Base-by-base conservation (phyloP, 306 rosid species). In the Acacia crassicarpa region DNA sequence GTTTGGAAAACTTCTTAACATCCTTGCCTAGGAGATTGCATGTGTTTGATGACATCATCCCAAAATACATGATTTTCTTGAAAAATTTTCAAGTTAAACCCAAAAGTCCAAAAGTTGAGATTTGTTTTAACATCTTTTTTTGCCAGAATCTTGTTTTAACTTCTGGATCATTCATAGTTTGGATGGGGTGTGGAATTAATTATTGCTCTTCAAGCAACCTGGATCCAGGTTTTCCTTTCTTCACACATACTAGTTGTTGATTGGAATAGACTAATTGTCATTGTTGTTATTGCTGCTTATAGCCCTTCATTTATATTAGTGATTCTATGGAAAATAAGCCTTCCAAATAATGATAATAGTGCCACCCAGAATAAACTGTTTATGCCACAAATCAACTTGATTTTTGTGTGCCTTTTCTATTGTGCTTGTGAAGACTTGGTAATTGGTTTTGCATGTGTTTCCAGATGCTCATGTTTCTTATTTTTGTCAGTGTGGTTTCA, bases 401-500 rank as follows among this genome's bases (percentile, higher is more conserved):
- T 2, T 14, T 23, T 58, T 58, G 65, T 58, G 2, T 58, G 65
- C 65, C 32, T 61, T 11, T 22, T 61, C 83, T 75, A 54, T 81
- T 71, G 65, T 69, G 71, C 54, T 82, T 23, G 8, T 44, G 70
- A 63, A 78, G 41, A 35, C 78, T 68, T 25, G 72, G 65, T 77
- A 48, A 61, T 46, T 68, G 48, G 59, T 51, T 54, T 84, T 63
- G 30, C 77, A 48, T 69, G 72, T 82, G 33, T 82, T 68, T 12
- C 59, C 16, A 48, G 45, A 27, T 61, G 46, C 74, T 58, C 51
- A 25, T 77, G 40, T 71, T 38, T 16, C 59, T 41, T 48, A 19
- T 19, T 43, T 63, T 75, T 23, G 86, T 22, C 45, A 27, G 27
- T 58, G 75, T 80, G 74, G 41, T 77, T 77, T 81, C 74, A 45